These are phyloP conservation scores for Geotrichum macrosporum DNA, from an alignment of 1,139 yeast species.

Conservation along the genomic window DNA sequence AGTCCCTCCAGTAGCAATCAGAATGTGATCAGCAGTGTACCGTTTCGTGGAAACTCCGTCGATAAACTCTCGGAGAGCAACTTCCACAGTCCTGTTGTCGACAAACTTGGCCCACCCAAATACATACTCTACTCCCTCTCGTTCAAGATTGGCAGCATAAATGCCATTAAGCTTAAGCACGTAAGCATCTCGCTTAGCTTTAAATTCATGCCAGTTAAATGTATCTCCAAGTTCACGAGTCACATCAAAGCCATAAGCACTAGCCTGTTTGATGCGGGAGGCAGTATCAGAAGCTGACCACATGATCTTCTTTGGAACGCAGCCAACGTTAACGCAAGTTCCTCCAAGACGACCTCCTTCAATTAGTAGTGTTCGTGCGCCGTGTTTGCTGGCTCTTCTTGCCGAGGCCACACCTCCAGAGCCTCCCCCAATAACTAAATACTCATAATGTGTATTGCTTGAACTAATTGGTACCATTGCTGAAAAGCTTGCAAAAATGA, in stretches of 20 bases:
- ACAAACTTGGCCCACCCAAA: constrained; percentile 78
- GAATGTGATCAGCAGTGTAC: constrained; percentile 73
- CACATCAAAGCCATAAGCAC: constrained; percentile 73
- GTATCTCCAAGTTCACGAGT: constrained; percentile 45
- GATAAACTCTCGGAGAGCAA: constrained; percentile 42
- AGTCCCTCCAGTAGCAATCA: constrained; percentile 90
- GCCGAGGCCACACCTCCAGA: constrained; percentile 98
- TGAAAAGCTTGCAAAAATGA: neutral
- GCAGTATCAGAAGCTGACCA: constrained; percentile 96
- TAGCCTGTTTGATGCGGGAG: constrained; percentile 62
- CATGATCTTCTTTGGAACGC: constrained; percentile 98
- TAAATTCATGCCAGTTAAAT: constrained; percentile 77
- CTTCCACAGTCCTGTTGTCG: constrained; percentile 57
- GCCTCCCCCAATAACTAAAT: constrained; percentile 95
- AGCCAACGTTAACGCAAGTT: constrained; percentile 97
- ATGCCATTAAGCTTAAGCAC: constrained; percentile 82
- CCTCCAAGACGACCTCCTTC: constrained; percentile 85
- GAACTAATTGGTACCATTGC: constrained; percentile 6
- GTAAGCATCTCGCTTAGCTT: constrained; percentile 87
- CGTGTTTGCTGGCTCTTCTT: constrained; percentile 90
- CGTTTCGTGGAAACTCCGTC: constrained; percentile 47
- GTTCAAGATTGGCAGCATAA: constrained; percentile 76
- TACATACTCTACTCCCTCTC: constrained; percentile 82
- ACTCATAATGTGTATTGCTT: constrained; percentile 59
- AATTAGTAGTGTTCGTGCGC: constrained; percentile 77